phyloP scores from a whole-genome alignment of 148 eudicot species.

The Rhododendron simsii region DNA sequence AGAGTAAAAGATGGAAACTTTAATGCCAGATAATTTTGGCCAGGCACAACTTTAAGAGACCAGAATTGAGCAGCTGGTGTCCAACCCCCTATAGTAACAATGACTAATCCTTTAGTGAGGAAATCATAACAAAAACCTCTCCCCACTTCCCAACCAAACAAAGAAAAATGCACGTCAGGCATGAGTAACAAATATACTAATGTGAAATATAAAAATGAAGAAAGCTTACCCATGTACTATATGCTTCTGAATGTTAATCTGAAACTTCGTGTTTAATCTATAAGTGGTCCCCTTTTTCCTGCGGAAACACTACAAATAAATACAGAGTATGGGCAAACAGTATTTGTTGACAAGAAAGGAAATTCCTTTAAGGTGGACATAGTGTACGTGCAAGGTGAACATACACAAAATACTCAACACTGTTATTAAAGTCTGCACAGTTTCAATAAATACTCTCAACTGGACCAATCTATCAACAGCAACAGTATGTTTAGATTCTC shows the following conservation, averaged over 20 bases:
- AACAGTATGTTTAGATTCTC: conserved; percentile 72
- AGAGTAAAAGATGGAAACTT: background rate
- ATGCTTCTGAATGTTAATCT: conserved; percentile 78
- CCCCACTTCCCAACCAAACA: background rate
- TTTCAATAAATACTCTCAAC: conserved; percentile 65
- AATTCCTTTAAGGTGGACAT: background rate
- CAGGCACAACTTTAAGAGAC: background rate
- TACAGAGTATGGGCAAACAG: conserved; percentile 1
- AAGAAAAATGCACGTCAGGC: background rate
- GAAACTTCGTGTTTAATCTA: conserved; percentile 62
- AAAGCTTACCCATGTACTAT: conserved; percentile 67
- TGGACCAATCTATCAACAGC: conserved; percentile 86
- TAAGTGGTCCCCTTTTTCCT: conserved; percentile 85
- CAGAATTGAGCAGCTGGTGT: background rate
- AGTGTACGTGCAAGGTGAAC: background rate
- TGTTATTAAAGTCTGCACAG: conserved; percentile 3
- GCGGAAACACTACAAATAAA: conserved; percentile 19
- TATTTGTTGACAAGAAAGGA: background rate
- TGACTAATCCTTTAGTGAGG: background rate
- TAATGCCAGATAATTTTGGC: background rate
- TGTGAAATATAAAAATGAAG: conserved; percentile 1
- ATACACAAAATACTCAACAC: background rate
- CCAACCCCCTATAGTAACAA: background rate
- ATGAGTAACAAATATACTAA: background rate
- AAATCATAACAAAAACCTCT: background rate